Conservation (phyloP, 176 grass and related monocot genomes). For the Carex cristatella region DNA sequence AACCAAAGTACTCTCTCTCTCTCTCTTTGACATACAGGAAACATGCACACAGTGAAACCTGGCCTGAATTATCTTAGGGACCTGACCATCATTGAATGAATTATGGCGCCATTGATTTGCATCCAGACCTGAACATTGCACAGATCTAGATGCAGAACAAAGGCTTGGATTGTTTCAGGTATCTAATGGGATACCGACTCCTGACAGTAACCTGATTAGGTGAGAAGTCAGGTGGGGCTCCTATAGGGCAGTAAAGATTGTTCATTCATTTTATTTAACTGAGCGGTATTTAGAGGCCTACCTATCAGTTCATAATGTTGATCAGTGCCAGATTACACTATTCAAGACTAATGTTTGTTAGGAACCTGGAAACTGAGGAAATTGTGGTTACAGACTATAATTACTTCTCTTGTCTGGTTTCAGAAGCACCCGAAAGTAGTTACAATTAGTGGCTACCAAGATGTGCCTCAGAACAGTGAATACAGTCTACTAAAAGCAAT, state of each 20-base stretch:
- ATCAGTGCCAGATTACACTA: neutral
- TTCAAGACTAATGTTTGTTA: conserved; percentile 24
- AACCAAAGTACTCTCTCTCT: conserved; percentile 10
- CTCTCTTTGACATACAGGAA: neutral
- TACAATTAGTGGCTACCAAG: conserved; percentile 56
- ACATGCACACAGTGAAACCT: neutral
- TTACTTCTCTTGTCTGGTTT: conserved; percentile 2
- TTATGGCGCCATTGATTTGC: neutral
- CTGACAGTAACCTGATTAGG: neutral
- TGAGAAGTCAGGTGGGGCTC: neutral
- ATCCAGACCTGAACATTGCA: neutral
- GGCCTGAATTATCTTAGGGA: neutral
- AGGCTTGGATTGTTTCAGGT: neutral
- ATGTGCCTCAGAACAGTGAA: conserved; percentile 73
- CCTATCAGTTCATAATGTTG: neutral
- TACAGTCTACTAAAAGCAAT: conserved; percentile 54
- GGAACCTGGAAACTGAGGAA: neutral
- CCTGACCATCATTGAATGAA: neutral
- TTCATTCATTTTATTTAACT: neutral
- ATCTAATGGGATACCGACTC: neutral
- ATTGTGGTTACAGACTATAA: neutral
- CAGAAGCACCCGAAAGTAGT: conserved; percentile 40
- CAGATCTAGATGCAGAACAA: neutral
- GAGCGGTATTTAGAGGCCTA: neutral
- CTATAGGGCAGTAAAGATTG: neutral